phyloP scores from a whole-genome alignment of 2,329 filamentous ascomycete species.

The Talaromyces funiculosus region DNA sequence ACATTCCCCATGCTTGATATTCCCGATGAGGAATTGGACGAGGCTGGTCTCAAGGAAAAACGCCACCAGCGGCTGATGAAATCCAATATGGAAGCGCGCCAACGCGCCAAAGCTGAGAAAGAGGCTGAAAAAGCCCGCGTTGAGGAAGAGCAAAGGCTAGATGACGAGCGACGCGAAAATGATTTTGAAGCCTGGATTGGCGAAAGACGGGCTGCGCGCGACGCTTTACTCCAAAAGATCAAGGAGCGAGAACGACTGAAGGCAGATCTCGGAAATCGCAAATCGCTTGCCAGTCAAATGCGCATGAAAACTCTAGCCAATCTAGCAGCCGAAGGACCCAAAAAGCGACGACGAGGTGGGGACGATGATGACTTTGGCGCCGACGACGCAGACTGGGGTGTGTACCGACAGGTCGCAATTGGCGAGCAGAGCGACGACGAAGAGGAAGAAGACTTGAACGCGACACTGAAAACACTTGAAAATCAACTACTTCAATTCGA shows the following conservation, averaged over 20 bases:
- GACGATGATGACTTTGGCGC: slow-evolving; percentile 97
- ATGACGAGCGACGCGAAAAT: slow-evolving; percentile 76
- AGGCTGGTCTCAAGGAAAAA: slow-evolving; percentile 86
- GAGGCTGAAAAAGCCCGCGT: slow-evolving; percentile 81
- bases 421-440: slow-evolving; percentile 76
- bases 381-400: slow-evolving; percentile 96
- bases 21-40: slow-evolving; percentile 87
- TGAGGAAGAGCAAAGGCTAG: slow-evolving; percentile 75
- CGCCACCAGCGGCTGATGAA: slow-evolving; percentile 88
- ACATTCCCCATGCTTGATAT: slow-evolving; percentile 84
- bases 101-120: slow-evolving; percentile 92
- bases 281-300: slow-evolving; percentile 91
- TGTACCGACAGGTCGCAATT: slow-evolving; percentile 87
- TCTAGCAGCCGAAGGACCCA: slow-evolving; percentile 80
- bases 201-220: slow-evolving; percentile 69
- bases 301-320: slow-evolving; percentile 98
- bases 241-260: slow-evolving; percentile 91
- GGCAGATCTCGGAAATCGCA: slow-evolving; percentile 90
- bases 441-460: slow-evolving; percentile 81
- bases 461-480: slow-evolving; percentile 70
- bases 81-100: slow-evolving; percentile 86
- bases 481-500: slow-evolving; percentile 81
- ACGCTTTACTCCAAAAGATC: slow-evolving; percentile 70
- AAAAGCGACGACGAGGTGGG: slow-evolving; percentile 77
- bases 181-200: slow-evolving; percentile 82